A percentile compares a stretch with the other conserved stretches of the same genome.
Conservation (phyloP, 78 protist genomes). For the Dictyostelium capitatum region DNA sequence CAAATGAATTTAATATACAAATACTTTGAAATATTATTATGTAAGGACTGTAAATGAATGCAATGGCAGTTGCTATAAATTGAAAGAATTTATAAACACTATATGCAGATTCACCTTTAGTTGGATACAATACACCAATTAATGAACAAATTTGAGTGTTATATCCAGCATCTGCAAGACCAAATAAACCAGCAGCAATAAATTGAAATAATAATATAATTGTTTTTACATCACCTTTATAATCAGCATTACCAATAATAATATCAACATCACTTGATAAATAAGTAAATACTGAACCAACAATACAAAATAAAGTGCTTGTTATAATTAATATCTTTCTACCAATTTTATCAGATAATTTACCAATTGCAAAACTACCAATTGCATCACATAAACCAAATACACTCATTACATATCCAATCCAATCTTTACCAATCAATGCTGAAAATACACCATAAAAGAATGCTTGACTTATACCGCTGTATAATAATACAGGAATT, state of each 20-base stretch:
- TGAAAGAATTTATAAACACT: conserved; percentile 52
- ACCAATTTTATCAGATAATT: conserved; percentile 38
- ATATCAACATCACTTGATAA: neutral
- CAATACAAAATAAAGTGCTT: conserved; percentile 9
- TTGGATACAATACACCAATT: conserved; percentile 32
- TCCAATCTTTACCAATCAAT: neutral
- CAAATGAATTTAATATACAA: neutral
- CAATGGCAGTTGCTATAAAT: conserved; percentile 44
- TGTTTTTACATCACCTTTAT: neutral
- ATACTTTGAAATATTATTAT: neutral
- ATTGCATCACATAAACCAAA: conserved; percentile 59
- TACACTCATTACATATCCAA: conserved; percentile 42
- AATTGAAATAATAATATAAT: neutral
- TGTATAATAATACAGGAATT: neutral
- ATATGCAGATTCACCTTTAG: conserved; percentile 43
- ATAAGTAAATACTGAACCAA: conserved; percentile 25
- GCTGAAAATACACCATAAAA: conserved; percentile 58
- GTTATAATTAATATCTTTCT: conserved; percentile 3
- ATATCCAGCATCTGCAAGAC: conserved; percentile 63
- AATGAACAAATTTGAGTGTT: conserved; percentile 54
- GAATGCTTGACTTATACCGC: conserved; percentile 68
- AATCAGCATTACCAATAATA: too few species aligned
- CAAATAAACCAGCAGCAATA: conserved; percentile 47
- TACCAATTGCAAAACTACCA: conserved; percentile 33
- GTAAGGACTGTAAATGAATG: conserved; percentile 42